These are phyloP conservation scores for Acorus calamus DNA, from an alignment of 106 monocot genomes.

Conservation along the genomic window DNA sequence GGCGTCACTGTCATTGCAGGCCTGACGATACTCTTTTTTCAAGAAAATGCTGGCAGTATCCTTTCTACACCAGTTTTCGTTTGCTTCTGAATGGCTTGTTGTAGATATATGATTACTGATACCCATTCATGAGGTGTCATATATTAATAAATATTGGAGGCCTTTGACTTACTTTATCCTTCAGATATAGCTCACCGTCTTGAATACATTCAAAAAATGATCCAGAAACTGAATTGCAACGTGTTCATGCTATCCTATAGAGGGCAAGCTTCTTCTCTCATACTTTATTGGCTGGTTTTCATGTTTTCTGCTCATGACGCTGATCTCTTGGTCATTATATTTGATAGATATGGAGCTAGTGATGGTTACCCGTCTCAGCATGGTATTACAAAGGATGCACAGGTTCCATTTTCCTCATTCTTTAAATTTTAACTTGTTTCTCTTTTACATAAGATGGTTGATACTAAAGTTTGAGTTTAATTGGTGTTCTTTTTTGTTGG, in stretches of 20 bases:
- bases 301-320: too few relatives aligned
- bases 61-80: constrained; percentile 17
- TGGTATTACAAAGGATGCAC: constrained; percentile 89
- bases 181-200: constrained; percentile 98
- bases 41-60: constrained; percentile 99
- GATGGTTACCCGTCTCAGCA: constrained; percentile 91
- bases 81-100: not conserved
- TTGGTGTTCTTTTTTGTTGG: not conserved
- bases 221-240: constrained; percentile 85
- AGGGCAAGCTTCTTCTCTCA: constrained; percentile 42
- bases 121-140: too few relatives aligned
- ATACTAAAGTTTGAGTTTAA: not conserved
- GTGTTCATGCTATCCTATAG: constrained; percentile 99
- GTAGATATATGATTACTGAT: not conserved
- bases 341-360: constrained; percentile 80
- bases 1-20: constrained; percentile 32
- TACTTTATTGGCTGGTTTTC: not conserved
- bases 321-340: not conserved
- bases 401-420: constrained; percentile 31
- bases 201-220: constrained; percentile 74
- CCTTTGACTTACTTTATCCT: constrained; percentile 24
- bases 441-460: not conserved
- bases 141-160: too few relatives aligned
- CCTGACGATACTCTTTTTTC: constrained; percentile 90
- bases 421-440: not conserved